Conservation (phyloP, 345 rosid species). For the Arabis alpina region DNA sequence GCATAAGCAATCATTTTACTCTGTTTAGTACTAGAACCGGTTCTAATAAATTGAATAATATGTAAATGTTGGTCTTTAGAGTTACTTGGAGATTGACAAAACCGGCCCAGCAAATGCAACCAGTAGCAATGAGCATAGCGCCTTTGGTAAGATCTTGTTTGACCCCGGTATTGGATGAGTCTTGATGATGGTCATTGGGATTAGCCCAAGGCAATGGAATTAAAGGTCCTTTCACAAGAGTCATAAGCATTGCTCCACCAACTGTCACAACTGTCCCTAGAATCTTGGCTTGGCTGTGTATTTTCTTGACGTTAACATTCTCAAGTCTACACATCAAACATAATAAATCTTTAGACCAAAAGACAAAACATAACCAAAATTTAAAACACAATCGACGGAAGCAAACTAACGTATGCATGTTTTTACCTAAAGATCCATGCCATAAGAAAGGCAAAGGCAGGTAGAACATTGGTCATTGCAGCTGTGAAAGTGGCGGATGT, state of each 20-base stretch:
- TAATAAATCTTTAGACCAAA: constrained; percentile 8
- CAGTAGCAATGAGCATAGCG: constrained; percentile 53
- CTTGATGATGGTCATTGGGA: constrained; percentile 27
- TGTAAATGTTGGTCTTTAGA: constrained; percentile 4
- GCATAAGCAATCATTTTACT: background rate
- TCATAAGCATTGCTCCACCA: constrained; percentile 95
- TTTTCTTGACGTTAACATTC: constrained; percentile 56
- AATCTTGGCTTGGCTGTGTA: constrained; percentile 81
- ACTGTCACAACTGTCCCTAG: constrained; percentile 83
- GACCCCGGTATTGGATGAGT: constrained; percentile 28
- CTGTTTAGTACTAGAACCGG: background rate
- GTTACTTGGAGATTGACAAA: constrained; percentile 71
- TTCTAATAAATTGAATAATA: constrained; percentile 8
- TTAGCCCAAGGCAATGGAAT: constrained; percentile 77
- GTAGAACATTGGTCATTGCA: constrained; percentile 79
- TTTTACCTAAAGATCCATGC: constrained; percentile 78
- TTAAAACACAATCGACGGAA: background rate
- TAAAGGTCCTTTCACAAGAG: constrained; percentile 63
- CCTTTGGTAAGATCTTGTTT: constrained; percentile 62
- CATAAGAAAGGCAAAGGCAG: constrained; percentile 85
- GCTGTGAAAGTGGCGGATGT: constrained; percentile 84
- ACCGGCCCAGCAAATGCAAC: constrained; percentile 65
- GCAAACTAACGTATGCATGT: background rate
- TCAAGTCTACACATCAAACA: constrained; percentile 59
- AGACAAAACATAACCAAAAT: background rate